phyloP scores from a whole-genome alignment of 2,329 filamentous ascomycete genomes.

The Periconia digitata region DNA sequence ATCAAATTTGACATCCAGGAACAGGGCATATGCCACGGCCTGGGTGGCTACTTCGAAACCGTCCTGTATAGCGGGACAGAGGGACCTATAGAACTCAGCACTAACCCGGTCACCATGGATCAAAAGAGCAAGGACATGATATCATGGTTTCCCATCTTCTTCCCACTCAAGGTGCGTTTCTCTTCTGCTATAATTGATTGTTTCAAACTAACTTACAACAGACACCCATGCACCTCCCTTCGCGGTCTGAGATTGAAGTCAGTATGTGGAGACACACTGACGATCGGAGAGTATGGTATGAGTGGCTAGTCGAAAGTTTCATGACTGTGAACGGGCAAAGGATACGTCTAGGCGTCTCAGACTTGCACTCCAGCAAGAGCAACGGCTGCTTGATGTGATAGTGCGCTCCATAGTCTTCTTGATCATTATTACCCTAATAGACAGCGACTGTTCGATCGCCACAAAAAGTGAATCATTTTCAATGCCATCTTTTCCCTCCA shows the following conservation, averaged over 20 bases:
- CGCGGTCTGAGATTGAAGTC: constrained; percentile 80
- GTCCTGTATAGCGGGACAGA: constrained; percentile 72
- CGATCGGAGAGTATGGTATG: constrained; percentile 96
- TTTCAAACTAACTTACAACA: constrained; percentile 41
- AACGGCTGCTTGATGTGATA: constrained; percentile 44
- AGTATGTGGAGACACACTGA: constrained; percentile 97
- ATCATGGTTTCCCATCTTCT: constrained; percentile 98
- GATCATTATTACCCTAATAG: too few relatives aligned
- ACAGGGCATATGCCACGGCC: constrained; percentile 82
- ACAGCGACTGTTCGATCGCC: too few relatives aligned
- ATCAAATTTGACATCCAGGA: constrained; percentile 76
- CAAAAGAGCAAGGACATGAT: constrained; percentile 97
- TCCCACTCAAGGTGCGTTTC: constrained; percentile 79
- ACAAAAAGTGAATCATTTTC: too few relatives aligned
- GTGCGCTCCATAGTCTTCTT: too few relatives aligned
- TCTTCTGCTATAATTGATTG: neutral
- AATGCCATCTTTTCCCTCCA: neutral
- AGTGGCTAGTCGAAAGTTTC: constrained; percentile 92
- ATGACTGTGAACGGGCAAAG: constrained; percentile 62
- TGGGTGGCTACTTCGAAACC: constrained; percentile 95
- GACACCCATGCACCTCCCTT: constrained; percentile 83
- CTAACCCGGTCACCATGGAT: constrained; percentile 88
- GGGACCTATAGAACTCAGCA: constrained; percentile 80
- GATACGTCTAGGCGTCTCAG: constrained; percentile 62
- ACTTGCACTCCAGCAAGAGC: constrained; percentile 42